phyloP scores from a whole-genome alignment of 2,329 filamentous ascomycete genomes.

The Aspergillus proliferans region DNA sequence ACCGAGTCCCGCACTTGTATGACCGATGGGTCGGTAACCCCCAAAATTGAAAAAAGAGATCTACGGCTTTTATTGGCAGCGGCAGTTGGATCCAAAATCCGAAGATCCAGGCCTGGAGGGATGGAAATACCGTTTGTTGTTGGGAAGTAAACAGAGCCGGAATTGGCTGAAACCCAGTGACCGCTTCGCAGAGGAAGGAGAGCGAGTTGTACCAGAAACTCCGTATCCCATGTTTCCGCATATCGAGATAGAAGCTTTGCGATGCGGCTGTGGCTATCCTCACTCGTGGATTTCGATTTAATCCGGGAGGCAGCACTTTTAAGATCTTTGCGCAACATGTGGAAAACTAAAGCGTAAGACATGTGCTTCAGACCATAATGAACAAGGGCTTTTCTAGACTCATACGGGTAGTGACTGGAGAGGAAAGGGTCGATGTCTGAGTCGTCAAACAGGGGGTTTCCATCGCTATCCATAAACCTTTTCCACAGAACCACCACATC shows the following conservation, averaged over 20 bases:
- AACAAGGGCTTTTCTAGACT: not conserved
- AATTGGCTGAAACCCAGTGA: not conserved
- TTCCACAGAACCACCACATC: not conserved
- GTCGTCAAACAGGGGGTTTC: constrained; percentile 3
- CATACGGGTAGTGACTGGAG: not conserved
- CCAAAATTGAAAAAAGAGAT: no score
- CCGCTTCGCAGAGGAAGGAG: not conserved
- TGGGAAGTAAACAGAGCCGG: not conserved
- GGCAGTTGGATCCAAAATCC: not conserved
- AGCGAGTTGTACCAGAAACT: not conserved
- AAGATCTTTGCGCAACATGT: not conserved
- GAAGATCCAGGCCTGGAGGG: not conserved
- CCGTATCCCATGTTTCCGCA: not conserved
- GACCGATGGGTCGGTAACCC: no score
- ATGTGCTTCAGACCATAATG: not conserved
- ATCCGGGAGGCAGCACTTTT: not conserved
- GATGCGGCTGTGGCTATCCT: constrained; percentile 5
- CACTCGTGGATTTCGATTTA: not conserved
- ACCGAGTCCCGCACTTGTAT: no score
- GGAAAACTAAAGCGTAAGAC: not conserved
- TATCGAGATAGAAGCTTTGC: not conserved
- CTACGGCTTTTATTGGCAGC: no score
- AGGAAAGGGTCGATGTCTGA: constrained; percentile 1
- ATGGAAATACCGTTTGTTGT: not conserved
- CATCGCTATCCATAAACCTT: constrained; percentile 1